Conservation (phyloP, 352 stramenopile species). For the Hyaloperonospora arabidopsidis region DNA sequence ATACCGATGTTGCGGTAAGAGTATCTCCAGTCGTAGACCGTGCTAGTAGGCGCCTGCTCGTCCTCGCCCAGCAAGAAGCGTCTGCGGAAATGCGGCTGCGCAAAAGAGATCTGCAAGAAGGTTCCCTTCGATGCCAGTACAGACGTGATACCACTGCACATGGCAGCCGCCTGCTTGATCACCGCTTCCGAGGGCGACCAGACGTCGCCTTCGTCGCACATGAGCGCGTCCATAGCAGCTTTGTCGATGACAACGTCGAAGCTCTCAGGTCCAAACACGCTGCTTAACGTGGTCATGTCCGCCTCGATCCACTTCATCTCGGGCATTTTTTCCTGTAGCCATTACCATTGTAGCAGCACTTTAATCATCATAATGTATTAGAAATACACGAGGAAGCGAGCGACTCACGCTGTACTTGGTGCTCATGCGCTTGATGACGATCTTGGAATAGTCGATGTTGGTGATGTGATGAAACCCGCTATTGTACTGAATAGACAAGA, state of each 20-base stretch:
- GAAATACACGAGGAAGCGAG: not conserved
- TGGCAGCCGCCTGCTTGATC: constrained; percentile 39
- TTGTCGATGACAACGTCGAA: constrained; percentile 84
- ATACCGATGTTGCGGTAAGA: constrained; percentile 47
- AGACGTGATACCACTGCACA: constrained; percentile 42
- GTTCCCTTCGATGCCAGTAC: constrained; percentile 38
- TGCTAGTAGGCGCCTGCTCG: constrained; percentile 24
- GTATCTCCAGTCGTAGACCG: constrained; percentile 40
- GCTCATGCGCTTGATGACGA: constrained; percentile 64
- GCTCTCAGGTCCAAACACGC: constrained; percentile 27
- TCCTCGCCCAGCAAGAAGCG: constrained; percentile 45
- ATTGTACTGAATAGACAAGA: constrained; percentile 31
- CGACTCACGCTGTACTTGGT: constrained; percentile 38
- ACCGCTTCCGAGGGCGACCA: constrained; percentile 55
- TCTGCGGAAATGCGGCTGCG: constrained; percentile 75
- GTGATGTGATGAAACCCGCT: constrained; percentile 54
- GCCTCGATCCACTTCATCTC: constrained; percentile 49
- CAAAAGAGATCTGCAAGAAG: constrained; percentile 77
- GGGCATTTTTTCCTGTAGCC: constrained; percentile 30
- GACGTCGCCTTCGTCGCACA: constrained; percentile 65
- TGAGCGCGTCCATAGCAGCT: constrained; percentile 77
- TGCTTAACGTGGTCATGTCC: constrained; percentile 49
- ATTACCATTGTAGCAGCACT: not conserved
- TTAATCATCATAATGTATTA: not conserved
- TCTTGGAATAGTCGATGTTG: constrained; percentile 63